A percentile compares a stretch with the other conserved stretches of the same genome.
Evolutionary conservation across 2,329 filamentous ascomycete genomes (phyloP).

Genomic region (Ophiostoma ips): DNA sequence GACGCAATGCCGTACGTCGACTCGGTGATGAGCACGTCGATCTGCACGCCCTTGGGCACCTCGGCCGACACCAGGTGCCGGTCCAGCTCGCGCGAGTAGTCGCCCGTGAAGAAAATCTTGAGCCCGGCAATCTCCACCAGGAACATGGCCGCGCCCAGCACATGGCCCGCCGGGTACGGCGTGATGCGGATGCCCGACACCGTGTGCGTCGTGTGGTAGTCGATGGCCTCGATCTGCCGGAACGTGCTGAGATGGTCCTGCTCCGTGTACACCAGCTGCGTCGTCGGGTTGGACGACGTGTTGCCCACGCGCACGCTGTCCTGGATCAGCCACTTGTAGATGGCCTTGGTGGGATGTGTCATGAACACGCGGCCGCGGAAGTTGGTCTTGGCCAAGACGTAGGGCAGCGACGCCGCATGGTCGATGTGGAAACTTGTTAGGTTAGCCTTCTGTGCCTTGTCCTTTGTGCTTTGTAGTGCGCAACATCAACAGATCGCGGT

Average conservation of each 20-base stretch:
- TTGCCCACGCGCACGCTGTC: conserved; percentile 86
- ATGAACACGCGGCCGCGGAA: conserved; percentile 96
- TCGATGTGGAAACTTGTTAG: conserved; percentile 87
- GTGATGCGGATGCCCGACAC: conserved; percentile 95
- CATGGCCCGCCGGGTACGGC: conserved; percentile 91
- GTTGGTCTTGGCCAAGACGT: conserved; percentile 94
- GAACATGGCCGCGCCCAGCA: conserved; percentile 97
- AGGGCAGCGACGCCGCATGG: conserved; percentile 95
- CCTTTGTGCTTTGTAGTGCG: no score
- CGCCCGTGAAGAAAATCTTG: conserved; percentile 93
- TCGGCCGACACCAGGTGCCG: conserved; percentile 88
- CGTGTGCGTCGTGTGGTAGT: conserved; percentile 95
- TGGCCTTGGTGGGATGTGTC: conserved; percentile 98
- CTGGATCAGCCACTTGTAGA: conserved; percentile 99
- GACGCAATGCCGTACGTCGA: conserved; percentile 94
- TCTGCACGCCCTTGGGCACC: conserved; percentile 75
- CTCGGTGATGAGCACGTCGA: conserved; percentile 94
- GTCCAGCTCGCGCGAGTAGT: conserved; percentile 93
- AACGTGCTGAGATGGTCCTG: conserved; percentile 91
- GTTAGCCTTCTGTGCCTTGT: background rate
- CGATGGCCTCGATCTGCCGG: conserved; percentile 88
- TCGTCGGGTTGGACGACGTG: conserved; percentile 45
- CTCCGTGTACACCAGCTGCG: conserved; percentile 83
- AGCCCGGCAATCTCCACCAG: conserved; percentile 92
- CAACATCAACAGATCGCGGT: background rate